Conservation (phyloP, 345 rosid genomes). For the Eucalyptus cloeziana region DNA sequence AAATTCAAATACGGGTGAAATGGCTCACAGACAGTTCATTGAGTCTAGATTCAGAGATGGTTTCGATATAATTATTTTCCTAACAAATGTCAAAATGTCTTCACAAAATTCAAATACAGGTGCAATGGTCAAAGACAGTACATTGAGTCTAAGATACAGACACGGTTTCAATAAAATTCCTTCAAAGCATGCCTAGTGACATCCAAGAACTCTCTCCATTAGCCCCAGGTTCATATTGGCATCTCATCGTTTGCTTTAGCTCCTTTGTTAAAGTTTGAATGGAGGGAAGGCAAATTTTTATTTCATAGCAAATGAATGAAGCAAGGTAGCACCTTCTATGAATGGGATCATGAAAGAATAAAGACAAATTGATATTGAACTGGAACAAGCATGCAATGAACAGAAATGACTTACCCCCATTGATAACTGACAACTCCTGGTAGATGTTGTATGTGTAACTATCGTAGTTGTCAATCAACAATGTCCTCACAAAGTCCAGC, state of each 20-base stretch:
- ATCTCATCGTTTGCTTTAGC: neutral
- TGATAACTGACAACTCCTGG: constrained; percentile 71
- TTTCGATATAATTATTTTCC: neutral
- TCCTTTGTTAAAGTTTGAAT: neutral
- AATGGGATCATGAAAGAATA: neutral
- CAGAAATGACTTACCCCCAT: constrained; percentile 47
- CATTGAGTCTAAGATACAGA: neutral
- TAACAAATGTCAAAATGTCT: neutral
- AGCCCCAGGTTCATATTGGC: neutral
- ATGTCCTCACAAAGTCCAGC: constrained; percentile 62
- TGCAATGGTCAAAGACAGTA: neutral
- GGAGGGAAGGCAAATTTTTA: neutral
- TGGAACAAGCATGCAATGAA: neutral
- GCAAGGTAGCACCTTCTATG: neutral
- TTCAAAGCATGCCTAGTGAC: neutral
- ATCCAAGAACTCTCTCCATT: neutral
- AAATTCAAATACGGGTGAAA: neutral
- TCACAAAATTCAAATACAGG: neutral
- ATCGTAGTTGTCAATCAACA: constrained; percentile 91
- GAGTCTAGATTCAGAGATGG: neutral
- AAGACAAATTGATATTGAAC: neutral
- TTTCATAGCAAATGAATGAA: neutral
- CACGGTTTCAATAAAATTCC: neutral
- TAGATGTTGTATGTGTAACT: constrained; percentile 91
- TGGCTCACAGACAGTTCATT: neutral